These are phyloP conservation scores for Dipteronia dyeriana DNA, from an alignment of 345 rosid species.

Conservation along the genomic window DNA sequence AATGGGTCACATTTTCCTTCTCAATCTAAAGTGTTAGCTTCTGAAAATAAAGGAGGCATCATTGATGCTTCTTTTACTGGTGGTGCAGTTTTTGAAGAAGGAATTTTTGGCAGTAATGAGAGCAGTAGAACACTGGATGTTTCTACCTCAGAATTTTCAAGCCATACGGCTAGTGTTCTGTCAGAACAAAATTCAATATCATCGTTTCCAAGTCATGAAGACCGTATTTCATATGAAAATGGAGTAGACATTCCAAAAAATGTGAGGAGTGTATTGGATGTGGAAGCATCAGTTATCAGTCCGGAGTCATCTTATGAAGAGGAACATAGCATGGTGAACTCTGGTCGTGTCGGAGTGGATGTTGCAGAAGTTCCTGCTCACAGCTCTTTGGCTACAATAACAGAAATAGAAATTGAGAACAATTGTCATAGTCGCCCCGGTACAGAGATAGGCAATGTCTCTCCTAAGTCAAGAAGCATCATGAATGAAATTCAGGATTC, in stretches of 20 bases:
- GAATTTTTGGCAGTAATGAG: slow-evolving; percentile 30
- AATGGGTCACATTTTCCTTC: slow-evolving; percentile 43
- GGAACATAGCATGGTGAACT: slow-evolving; percentile 26
- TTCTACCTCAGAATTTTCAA: slow-evolving; percentile 38
- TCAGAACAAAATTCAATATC: slow-evolving; percentile 43
- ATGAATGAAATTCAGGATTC: slow-evolving; percentile 41
- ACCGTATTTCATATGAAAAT: slow-evolving; percentile 35
- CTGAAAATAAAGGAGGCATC: slow-evolving; percentile 37
- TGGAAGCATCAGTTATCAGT: slow-evolving; percentile 39
- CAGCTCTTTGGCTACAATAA: slow-evolving; percentile 46
- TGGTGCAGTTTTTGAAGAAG: slow-evolving; percentile 26
- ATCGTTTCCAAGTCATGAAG: slow-evolving; percentile 26
- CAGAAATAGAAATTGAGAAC: slow-evolving; percentile 66
- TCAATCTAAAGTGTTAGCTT: slow-evolving; percentile 33
- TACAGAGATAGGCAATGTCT: slow-evolving; percentile 41
- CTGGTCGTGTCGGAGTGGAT: slow-evolving; percentile 33
- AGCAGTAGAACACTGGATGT: slow-evolving; percentile 39
- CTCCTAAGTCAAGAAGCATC: slow-evolving; percentile 39
- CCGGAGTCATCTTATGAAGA: slow-evolving; percentile 36
- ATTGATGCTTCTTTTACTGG: slow-evolving; percentile 28
- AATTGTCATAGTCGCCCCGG: slow-evolving; percentile 32
- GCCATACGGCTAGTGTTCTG: slow-evolving; percentile 28
- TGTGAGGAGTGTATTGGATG: slow-evolving; percentile 36
- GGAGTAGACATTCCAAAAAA: slow-evolving; percentile 40
- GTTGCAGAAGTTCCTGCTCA: slow-evolving; percentile 40